Evolutionary conservation across 768 basidiomycete species (phyloP), one percentile per base, ranked within the genome.

Genomic region (Clitopilus passeckerianus): DNA sequence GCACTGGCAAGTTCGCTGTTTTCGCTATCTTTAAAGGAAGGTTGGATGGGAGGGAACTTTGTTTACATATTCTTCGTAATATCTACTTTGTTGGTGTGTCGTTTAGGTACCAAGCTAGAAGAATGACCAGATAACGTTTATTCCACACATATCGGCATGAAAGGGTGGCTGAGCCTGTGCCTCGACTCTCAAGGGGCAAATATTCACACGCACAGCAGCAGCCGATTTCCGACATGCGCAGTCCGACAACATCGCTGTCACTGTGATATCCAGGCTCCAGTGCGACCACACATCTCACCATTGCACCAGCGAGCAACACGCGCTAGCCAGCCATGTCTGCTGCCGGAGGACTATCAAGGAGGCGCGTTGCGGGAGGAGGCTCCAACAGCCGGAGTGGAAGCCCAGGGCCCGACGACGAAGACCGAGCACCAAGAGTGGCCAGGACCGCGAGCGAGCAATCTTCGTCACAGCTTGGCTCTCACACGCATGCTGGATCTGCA

Each of bases 401-500:
- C 18, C 68, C 75, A 3, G 59, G 67, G 46, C 66, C 77, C 58
- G 74, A 80, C 41, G 80, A 79, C 63, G 73, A 68, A 54, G 50
- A 54, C 50, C 70, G 57, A 54, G 68, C 34, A 63, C 66, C 68
- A 59, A 67, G 57, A 57, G 57, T 59, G 53, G 53, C 63, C 23
- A 65, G 58, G 60, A 68, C 63, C 27, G 60, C 12, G 22, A 60
- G 41, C 60, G 68, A 53, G 61, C 64, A 55, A 57, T 60, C 24
- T 61, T 60, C 56, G 61, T 57, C 58, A 63, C 34, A 33, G 60
- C 6, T 61, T 62, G 61, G 34, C 63, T 66, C n/a, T 65, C 70
- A 9, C 74, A 80, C 46, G 10, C 89, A 91, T 68, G 90, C 89
- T 0, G 89, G 91, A 59, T 85, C 88, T 22, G 93, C 94, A 1